phyloP scores from a whole-genome alignment of 129 eudicot genomes.

The Lactuca saligna region DNA sequence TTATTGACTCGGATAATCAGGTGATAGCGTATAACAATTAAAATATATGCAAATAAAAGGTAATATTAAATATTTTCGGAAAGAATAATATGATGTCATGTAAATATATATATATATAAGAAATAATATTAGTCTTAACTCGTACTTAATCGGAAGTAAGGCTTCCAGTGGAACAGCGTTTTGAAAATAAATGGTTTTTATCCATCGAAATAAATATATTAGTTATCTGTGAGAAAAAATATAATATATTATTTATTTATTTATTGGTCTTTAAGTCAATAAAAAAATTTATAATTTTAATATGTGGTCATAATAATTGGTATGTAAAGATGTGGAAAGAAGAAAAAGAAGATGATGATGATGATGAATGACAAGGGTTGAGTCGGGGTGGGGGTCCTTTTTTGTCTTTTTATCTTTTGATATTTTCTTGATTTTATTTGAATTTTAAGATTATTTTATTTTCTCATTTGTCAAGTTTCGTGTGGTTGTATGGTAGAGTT shows the following conservation, averaged over 20 bases:
- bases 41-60: too few species aligned
- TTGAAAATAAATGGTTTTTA: too few species aligned
- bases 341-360: slow-evolving; percentile 28
- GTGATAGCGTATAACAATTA: too few species aligned
- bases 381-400: slow-evolving; percentile 22
- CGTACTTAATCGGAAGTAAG: too few species aligned
- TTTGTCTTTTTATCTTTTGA: slow-evolving; percentile 29
- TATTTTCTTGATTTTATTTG: slow-evolving; percentile 5
- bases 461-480: slow-evolving; percentile 30
- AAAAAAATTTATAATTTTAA: neutral
- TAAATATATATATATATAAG: too few species aligned
- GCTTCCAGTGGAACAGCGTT: too few species aligned
- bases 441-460: neutral
- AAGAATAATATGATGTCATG: too few species aligned
- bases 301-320: slow-evolving; percentile 22
- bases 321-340: slow-evolving; percentile 12
- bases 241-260: neutral
- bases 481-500: slow-evolving; percentile 60
- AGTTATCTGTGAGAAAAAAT: neutral
- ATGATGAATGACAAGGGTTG: slow-evolving; percentile 28
- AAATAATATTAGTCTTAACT: too few species aligned
- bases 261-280: neutral
- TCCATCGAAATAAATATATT: neutral
- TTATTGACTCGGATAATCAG: too few species aligned
- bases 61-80: too few species aligned